These are phyloP conservation scores for Carpinus viminea DNA, from an alignment of 306 rosid species.

Conservation along the genomic window DNA sequence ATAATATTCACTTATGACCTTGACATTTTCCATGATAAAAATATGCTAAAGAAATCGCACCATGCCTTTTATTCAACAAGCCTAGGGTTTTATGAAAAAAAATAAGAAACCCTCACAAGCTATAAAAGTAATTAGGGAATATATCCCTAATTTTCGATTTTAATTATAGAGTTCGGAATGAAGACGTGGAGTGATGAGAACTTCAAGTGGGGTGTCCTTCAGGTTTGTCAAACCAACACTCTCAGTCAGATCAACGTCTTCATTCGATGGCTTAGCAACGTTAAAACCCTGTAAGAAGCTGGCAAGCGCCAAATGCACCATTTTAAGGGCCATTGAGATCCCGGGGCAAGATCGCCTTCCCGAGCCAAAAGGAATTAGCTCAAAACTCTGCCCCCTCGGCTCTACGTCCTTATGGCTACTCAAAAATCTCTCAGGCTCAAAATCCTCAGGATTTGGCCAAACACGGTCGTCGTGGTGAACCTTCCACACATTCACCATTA, in stretches of 20 bases:
- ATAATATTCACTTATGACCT: too few relatives aligned
- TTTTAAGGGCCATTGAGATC: conserved; percentile 26
- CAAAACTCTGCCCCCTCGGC: conserved; percentile 32
- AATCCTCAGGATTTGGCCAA: conserved; percentile 35
- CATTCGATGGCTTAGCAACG: conserved; percentile 30
- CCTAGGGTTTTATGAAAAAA: too few relatives aligned
- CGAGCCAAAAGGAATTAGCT: conserved; percentile 37
- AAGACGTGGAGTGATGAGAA: conserved; percentile 33
- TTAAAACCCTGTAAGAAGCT: conserved; percentile 27
- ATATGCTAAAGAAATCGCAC: too few relatives aligned
- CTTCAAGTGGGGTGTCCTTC: conserved; percentile 39
- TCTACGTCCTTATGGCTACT: conserved; percentile 36
- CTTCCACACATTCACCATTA: conserved; percentile 47
- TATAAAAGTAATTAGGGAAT: too few relatives aligned
- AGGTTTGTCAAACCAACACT: conserved; percentile 44
- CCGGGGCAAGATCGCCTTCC: conserved; percentile 52
- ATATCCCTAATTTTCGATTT: neutral
- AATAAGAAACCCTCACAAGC: neutral
- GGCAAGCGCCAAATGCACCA: conserved; percentile 41
- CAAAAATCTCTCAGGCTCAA: conserved; percentile 42
- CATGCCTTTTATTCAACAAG: too few relatives aligned
- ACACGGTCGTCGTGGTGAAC: conserved; percentile 38
- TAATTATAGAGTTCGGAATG: conserved; percentile 15
- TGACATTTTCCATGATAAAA: too few relatives aligned
- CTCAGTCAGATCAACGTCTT: conserved; percentile 44